Evolutionary conservation across 1,139 yeast genomes (phyloP).

Genomic region (Geotrichum siamense): DNA sequence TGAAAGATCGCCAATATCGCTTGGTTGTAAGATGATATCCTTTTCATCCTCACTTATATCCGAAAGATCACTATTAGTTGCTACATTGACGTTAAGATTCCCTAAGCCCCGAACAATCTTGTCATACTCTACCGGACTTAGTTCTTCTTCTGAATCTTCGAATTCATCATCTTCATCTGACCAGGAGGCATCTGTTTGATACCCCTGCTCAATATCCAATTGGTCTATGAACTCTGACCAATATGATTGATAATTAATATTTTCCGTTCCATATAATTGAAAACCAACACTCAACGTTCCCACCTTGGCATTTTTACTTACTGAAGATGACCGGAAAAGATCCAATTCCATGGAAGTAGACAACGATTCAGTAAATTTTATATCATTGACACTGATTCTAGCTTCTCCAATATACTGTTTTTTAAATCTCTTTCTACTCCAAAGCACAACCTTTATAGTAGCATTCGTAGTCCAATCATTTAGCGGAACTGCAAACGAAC

Average conservation of each 20-base stretch:
- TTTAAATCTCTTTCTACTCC: conserved; percentile 34
- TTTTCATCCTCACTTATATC: conserved; percentile 10
- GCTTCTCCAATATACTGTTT: conserved; percentile 52
- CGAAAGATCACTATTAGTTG: conserved; percentile 3
- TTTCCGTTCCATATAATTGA: conserved; percentile 1
- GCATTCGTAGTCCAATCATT: conserved; percentile 24
- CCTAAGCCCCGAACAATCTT: conserved; percentile 8
- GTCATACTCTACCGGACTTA: conserved; percentile 9
- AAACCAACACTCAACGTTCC: conserved; percentile 9
- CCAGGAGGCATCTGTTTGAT: conserved; percentile 2
- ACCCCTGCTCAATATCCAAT: conserved; percentile 1
- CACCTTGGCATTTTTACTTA: neutral
- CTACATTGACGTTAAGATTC: neutral
- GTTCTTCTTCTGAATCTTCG: conserved; percentile 13
- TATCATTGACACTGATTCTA: conserved; percentile 41
- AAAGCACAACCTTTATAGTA: conserved; percentile 33
- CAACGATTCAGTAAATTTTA: conserved; percentile 29
- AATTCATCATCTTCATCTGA: conserved; percentile 8
- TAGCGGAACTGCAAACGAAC: conserved; percentile 30
- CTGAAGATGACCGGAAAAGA: conserved; percentile 1
- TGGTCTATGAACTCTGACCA: conserved; percentile 13
- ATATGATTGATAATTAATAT: neutral
- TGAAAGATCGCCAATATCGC: neutral
- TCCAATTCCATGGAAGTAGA: conserved; percentile 29
- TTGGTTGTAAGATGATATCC: neutral